phyloP scores from a whole-genome alignment of 2,329 filamentous ascomycete species.

The Ophiostoma himal-ulmi region DNA sequence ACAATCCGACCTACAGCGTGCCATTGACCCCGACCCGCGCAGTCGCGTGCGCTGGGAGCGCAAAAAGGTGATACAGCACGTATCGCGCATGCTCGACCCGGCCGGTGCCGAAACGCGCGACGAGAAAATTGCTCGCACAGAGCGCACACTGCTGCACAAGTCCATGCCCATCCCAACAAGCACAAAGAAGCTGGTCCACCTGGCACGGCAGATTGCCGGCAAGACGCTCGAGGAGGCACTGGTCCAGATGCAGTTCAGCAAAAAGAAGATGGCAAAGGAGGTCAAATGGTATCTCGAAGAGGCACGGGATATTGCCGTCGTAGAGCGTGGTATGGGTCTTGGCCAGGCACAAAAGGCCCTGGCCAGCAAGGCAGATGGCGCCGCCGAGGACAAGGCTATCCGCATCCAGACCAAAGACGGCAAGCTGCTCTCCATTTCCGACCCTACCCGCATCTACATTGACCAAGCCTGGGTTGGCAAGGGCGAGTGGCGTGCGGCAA shows the following conservation, averaged over 20 bases:
- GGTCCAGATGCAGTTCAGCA: slow-evolving; percentile 88
- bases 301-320: slow-evolving; percentile 75
- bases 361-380: slow-evolving; percentile 26
- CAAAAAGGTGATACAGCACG: slow-evolving; percentile 73
- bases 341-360: slow-evolving; percentile 37
- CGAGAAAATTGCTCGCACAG: slow-evolving; percentile 61
- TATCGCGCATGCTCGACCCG: slow-evolving; percentile 62
- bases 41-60: slow-evolving; percentile 70
- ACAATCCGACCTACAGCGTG: slow-evolving; percentile 52
- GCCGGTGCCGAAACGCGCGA: slow-evolving; percentile 47
- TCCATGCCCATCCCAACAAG: slow-evolving; percentile 74
- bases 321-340: slow-evolving; percentile 78
- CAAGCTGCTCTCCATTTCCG: slow-evolving; percentile 61
- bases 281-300: slow-evolving; percentile 72
- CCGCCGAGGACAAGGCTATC: slow-evolving; percentile 36
- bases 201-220: slow-evolving; percentile 83
- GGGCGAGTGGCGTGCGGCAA: slow-evolving; percentile 55
- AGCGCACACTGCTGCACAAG: slow-evolving; percentile 51
- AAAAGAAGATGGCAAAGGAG: slow-evolving; percentile 84
- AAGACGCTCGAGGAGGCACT: slow-evolving; percentile 94
- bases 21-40: slow-evolving; percentile 69
- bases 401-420: slow-evolving; percentile 71
- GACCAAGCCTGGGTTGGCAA: slow-evolving; percentile 84
- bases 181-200: slow-evolving; percentile 81
- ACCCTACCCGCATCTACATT: slow-evolving; percentile 81